These are phyloP conservation scores for Gastrodia elata DNA, from an alignment of 106 monocot species.

Conservation along the genomic window DNA sequence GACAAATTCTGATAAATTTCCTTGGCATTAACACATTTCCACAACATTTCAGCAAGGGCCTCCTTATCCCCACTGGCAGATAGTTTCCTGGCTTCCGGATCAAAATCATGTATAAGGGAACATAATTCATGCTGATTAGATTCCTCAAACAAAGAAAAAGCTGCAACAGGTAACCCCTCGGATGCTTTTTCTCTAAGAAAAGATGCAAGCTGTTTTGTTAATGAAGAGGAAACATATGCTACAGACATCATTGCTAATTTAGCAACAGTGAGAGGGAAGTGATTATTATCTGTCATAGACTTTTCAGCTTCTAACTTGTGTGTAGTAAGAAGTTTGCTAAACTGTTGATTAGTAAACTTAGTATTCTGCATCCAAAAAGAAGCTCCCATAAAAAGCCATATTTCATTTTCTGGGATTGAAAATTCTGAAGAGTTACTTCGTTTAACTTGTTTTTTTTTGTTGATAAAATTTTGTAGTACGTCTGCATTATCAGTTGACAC, in stretches of 20 bases:
- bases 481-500: constrained; percentile 15
- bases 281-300: constrained; percentile 7
- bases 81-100: constrained; percentile 21
- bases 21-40: constrained; percentile 37
- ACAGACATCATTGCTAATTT: constrained; percentile 31
- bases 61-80: constrained; percentile 19
- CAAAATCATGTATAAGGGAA: constrained; percentile 12
- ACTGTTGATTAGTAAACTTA: constrained; percentile 28
- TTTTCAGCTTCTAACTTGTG: constrained; percentile 18
- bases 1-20: constrained; percentile 33
- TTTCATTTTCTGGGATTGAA: constrained; percentile 38
- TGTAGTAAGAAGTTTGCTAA: constrained; percentile 22
- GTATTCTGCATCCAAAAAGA: constrained; percentile 57
- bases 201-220: constrained; percentile 50
- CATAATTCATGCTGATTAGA: constrained; percentile 14
- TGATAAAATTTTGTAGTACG: neutral
- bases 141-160: constrained; percentile 39
- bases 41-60: constrained; percentile 32
- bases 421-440: constrained; percentile 11
- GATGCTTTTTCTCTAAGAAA: constrained; percentile 40
- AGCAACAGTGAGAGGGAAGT: constrained; percentile 15
- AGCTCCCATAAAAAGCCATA: constrained; percentile 47
- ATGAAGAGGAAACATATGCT: constrained; percentile 39
- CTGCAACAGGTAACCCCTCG: constrained; percentile 22
- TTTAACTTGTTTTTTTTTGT: constrained; percentile 12